Percentiles rank a stretch among this genome's conserved stretches.
Conservation (phyloP, 208 protist species). For the Acanthamoeba castellanii region DNA sequence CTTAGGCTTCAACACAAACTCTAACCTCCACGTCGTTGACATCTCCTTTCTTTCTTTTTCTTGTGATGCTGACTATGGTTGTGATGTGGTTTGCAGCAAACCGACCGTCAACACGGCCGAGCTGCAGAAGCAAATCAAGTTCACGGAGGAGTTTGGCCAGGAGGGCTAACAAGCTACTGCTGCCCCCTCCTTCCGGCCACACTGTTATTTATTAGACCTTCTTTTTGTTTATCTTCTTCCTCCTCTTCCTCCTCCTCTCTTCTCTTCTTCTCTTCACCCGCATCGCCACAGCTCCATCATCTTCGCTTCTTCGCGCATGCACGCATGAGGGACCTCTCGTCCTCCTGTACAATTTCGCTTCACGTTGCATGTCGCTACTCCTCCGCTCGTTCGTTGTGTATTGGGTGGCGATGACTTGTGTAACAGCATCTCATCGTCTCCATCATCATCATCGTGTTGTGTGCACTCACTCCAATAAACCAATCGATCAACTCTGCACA, state of each 20-base stretch:
- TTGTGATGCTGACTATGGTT: background rate
- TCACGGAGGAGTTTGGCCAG: conserved; percentile 96
- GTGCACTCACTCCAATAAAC: too few species aligned
- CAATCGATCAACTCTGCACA: too few species aligned
- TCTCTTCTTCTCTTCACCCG: background rate
- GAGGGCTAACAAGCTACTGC: conserved; percentile 31
- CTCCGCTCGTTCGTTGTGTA: too few species aligned
- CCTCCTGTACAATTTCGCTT: background rate
- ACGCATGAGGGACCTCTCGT: too few species aligned
- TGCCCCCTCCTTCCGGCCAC: background rate
- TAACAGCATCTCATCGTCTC: too few species aligned
- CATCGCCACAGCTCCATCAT: too few species aligned
- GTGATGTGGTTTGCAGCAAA: conserved; percentile 90
- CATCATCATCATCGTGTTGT: too few species aligned
- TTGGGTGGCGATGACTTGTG: too few species aligned
- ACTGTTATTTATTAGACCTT: background rate
- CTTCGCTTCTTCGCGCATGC: too few species aligned
- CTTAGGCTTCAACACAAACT: too few species aligned
- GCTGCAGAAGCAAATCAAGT: conserved; percentile 95
- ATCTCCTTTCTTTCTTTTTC: background rate
- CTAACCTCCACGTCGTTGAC: background rate
- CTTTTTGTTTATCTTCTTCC: background rate
- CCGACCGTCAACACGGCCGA: conserved; percentile 95
- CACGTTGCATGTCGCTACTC: background rate
- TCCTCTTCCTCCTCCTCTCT: too few species aligned